Conservation (phyloP, 495 filamentous ascomycete genomes). For the Podospora pseudocomata region DNA sequence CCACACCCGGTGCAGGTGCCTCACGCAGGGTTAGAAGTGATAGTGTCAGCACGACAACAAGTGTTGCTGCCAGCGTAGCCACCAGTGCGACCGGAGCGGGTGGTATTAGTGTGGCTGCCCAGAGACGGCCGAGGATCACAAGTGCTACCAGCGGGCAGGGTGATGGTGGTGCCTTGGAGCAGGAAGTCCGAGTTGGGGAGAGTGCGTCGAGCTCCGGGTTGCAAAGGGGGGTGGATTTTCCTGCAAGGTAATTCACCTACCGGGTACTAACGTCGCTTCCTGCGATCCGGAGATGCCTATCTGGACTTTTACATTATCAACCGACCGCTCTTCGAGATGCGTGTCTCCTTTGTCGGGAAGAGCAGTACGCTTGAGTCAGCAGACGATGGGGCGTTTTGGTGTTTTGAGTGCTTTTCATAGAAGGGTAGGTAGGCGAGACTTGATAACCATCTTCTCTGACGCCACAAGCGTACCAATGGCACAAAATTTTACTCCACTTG, state of each 20-base stretch:
- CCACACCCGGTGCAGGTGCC: conserved; percentile 19
- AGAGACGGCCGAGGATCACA: conserved; percentile 30
- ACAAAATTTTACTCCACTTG: not conserved
- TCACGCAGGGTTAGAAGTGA: conserved; percentile 30
- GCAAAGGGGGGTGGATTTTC: conserved; percentile 1
- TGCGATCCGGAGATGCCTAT: not conserved
- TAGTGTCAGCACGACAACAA: conserved; percentile 40
- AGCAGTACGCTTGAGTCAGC: not conserved
- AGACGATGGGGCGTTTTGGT: not conserved
- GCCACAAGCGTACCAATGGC: not conserved
- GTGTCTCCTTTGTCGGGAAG: not conserved
- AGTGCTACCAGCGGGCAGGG: conserved; percentile 38
- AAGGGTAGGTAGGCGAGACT: not conserved
- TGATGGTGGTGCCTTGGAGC: conserved; percentile 45
- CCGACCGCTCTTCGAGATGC: not conserved
- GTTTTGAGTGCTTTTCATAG: not conserved
- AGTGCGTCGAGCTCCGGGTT: conserved; percentile 52
- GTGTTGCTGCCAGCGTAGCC: conserved; percentile 42
- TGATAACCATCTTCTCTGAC: not conserved
- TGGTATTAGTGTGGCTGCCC: conserved; percentile 32
- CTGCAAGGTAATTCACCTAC: not conserved
- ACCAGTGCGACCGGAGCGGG: conserved; percentile 27
- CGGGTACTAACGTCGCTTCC: no score
- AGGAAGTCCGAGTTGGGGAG: conserved; percentile 53
- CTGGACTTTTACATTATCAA: not conserved